Conservation (phyloP, 306 rosid genomes). For the Potentilla sterilis region DNA sequence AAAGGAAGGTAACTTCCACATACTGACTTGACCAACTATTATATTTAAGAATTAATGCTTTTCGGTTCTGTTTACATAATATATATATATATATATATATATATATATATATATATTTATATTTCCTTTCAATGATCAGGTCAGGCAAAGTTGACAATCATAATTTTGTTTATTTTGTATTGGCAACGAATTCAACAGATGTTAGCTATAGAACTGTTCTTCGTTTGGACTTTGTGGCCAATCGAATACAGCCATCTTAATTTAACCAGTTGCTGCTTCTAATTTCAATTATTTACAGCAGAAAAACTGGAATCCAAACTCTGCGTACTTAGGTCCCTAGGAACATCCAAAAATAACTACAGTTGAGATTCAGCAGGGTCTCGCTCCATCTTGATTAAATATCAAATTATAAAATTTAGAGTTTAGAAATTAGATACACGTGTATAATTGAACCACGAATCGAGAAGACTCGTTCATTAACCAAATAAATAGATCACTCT, state of each 20-base stretch:
- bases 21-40: not conserved
- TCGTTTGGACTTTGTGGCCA: conserved; percentile 9
- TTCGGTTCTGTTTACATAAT: too few species aligned
- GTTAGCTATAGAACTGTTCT: conserved; percentile 1
- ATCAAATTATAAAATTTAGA: too few species aligned
- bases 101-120: too few species aligned
- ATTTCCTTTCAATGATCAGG: conserved; percentile 11
- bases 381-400: too few species aligned
- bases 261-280: not conserved
- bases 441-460: too few species aligned
- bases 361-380: not conserved
- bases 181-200: not conserved
- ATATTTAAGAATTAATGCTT: too few species aligned
- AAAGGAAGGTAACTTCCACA: not conserved
- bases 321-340: not conserved
- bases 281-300: not conserved
- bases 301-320: not conserved
- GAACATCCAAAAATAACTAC: not conserved
- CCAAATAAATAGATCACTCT: not conserved
- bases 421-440: too few species aligned
- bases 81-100: too few species aligned
- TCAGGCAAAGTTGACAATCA: conserved; percentile 9
- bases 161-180: not conserved
- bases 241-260: not conserved
- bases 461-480: not conserved